Conservation (phyloP, 176 grass and related monocot genomes). For the Aechmea fasciata region DNA sequence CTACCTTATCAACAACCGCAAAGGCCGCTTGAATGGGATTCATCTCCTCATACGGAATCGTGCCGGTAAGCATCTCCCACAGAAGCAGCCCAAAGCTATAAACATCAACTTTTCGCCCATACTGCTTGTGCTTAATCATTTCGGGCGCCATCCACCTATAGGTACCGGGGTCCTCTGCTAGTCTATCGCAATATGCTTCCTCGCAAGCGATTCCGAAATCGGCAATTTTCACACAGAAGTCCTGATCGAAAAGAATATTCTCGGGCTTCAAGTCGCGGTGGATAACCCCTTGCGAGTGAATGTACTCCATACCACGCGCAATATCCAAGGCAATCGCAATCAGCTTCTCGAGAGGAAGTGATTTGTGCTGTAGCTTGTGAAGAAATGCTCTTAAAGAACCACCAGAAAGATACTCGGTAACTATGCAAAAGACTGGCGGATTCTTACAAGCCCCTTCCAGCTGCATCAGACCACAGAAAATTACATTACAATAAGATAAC, state of each 20-base stretch:
- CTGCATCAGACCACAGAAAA: conserved; percentile 36
- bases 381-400: conserved; percentile 78
- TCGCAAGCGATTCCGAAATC: conserved; percentile 92
- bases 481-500: background rate
- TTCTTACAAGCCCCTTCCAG: conserved; percentile 59
- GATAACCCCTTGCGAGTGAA: conserved; percentile 77
- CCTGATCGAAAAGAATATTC: conserved; percentile 68
- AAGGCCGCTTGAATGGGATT: conserved; percentile 87
- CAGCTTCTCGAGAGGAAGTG: conserved; percentile 49
- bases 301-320: conserved; percentile 64
- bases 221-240: conserved; percentile 62
- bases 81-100: conserved; percentile 93
- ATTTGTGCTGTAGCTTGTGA: conserved; percentile 67
- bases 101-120: conserved; percentile 83
- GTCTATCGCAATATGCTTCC: conserved; percentile 50
- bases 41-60: conserved; percentile 67
- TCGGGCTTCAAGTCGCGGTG: conserved; percentile 96
- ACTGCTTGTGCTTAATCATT: conserved; percentile 64
- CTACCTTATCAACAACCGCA: conserved; percentile 94
- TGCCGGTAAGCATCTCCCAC: conserved; percentile 83
- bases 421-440: conserved; percentile 62
- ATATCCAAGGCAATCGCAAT: conserved; percentile 68
- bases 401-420: conserved; percentile 72
- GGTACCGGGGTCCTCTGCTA: conserved; percentile 65
- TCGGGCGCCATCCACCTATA: conserved; percentile 99